Evolutionary conservation across 2,329 filamentous ascomycete species (phyloP).

Genomic region (Sporothrix mexicana): DNA sequence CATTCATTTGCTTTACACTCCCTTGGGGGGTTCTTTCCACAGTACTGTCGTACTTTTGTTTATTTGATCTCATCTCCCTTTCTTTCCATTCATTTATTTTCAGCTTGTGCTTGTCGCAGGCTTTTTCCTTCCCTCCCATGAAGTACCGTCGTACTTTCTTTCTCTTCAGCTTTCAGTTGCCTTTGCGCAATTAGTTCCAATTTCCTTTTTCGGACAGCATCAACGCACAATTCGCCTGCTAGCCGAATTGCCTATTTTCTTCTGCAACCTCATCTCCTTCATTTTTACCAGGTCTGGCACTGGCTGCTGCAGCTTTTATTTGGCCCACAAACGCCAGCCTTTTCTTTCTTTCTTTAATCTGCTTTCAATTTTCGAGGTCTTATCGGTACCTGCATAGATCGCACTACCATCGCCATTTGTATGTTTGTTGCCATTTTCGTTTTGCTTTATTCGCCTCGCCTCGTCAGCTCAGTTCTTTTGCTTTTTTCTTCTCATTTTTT

Average conservation of each 20-base stretch:
- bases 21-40: too few relatives aligned
- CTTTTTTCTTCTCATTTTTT: conserved; percentile 6
- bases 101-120: not conserved
- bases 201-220: conserved; percentile 22
- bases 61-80: not conserved
- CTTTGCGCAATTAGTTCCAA: not conserved
- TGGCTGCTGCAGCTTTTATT: conserved; percentile 1
- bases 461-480: not conserved
- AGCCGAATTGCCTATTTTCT: conserved; percentile 21
- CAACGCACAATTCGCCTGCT: conserved; percentile 14
- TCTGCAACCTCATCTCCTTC: conserved; percentile 4
- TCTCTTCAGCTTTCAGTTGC: not conserved
- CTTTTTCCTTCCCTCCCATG: not conserved
- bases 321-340: not conserved
- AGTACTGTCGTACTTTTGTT: too few relatives aligned
- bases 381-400: conserved; percentile 7
- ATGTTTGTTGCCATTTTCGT: conserved; percentile 36
- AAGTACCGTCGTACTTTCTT: not conserved
- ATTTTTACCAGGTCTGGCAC: not conserved
- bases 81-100: conserved; percentile 23
- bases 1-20: not conserved
- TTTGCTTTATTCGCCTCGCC: conserved; percentile 20
- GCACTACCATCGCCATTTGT: conserved; percentile 9
- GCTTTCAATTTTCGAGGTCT: too few relatives aligned
- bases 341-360: not conserved